phyloP scores from a whole-genome alignment of 176 grass and related monocot genomes.

The Panicum miliaceum region DNA sequence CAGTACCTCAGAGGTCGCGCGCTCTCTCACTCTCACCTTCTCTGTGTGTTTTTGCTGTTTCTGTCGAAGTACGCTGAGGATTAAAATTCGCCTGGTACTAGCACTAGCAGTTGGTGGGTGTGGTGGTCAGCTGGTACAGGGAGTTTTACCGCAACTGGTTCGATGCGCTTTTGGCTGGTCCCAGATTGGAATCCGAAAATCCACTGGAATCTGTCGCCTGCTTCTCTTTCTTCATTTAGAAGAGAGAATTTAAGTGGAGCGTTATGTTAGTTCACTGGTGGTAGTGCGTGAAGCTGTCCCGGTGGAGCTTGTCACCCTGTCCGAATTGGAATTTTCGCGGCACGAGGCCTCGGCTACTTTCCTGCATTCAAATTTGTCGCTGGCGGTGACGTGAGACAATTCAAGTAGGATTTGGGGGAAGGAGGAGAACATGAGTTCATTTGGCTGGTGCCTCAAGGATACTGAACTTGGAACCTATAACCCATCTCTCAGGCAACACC shows the following conservation, averaged over 20 bases:
- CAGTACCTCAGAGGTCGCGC: constrained; percentile 85
- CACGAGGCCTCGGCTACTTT: neutral
- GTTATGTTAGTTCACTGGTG: neutral
- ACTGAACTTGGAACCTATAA: neutral
- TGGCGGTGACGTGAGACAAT: neutral
- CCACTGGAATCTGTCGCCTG: neutral
- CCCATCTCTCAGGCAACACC: neutral
- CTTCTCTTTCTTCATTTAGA: neutral
- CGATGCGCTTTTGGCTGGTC: neutral
- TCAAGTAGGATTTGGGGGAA: neutral
- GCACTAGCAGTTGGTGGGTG: neutral
- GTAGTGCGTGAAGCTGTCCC: neutral
- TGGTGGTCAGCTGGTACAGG: neutral
- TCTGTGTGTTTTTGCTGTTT: neutral
- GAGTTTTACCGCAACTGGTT: neutral
- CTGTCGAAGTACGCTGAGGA: neutral
- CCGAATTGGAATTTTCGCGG: neutral
- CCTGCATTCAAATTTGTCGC: neutral
- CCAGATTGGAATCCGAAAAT: constrained; percentile 3
- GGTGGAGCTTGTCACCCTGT: neutral
- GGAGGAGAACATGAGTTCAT: neutral
- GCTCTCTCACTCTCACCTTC: neutral
- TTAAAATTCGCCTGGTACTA: neutral
- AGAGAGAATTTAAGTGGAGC: neutral
- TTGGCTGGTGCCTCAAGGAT: neutral